phyloP scores from a whole-genome alignment of 2,329 filamentous ascomycete species.

The Neofusicoccum ribis region DNA sequence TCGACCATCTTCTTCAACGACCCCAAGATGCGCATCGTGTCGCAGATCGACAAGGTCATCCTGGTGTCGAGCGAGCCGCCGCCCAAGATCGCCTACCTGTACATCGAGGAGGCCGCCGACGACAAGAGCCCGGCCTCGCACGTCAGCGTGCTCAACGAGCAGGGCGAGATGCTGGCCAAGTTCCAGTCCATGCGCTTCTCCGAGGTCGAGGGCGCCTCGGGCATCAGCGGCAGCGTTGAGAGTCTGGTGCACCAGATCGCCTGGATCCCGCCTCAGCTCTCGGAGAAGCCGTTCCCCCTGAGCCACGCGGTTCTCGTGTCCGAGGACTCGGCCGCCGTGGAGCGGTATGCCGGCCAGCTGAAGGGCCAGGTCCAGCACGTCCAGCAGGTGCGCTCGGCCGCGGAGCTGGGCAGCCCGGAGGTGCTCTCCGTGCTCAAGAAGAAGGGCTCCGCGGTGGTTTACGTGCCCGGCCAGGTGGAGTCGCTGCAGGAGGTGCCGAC shows the following conservation, averaged over 20 bases:
- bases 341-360: conserved; percentile 26
- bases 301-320: conserved; percentile 30
- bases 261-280: conserved; percentile 39
- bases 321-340: conserved; percentile 24
- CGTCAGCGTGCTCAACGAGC: conserved; percentile 31
- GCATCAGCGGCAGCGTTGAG: conserved; percentile 26
- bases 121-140: conserved; percentile 32
- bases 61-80: conserved; percentile 24
- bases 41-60: conserved; percentile 32
- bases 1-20: conserved; percentile 43
- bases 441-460: conserved; percentile 23
- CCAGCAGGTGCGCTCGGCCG: neutral
- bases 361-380: conserved; percentile 18
- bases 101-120: conserved; percentile 30
- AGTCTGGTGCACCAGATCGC: conserved; percentile 40
- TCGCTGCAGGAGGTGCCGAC: conserved; percentile 20
- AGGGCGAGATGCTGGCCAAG: conserved; percentile 34
- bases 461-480: conserved; percentile 23
- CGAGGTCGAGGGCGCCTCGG: conserved; percentile 39
- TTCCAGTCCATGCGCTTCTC: conserved; percentile 42
- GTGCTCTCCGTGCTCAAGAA: conserved; percentile 18
- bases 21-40: conserved; percentile 41
- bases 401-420: neutral
- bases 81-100: conserved; percentile 40
- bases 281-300: conserved; percentile 33